Evolutionary conservation across 2,329 filamentous ascomycete species (phyloP).

Genomic region (Alternaria sp.): DNA sequence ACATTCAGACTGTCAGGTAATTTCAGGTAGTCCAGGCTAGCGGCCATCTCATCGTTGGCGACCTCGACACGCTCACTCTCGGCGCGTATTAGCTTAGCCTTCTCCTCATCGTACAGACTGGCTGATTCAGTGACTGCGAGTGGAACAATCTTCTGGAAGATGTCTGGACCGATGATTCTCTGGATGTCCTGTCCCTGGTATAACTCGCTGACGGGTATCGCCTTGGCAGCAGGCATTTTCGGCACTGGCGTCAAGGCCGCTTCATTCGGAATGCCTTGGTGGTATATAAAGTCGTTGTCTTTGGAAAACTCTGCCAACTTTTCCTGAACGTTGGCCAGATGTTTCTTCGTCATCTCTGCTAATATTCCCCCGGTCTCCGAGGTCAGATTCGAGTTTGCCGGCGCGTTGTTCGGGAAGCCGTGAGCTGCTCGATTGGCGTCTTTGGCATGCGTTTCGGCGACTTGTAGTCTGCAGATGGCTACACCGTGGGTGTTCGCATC

Average conservation of each 20-base stretch:
- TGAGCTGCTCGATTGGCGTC: conserved; percentile 80
- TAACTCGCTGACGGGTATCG: conserved; percentile 94
- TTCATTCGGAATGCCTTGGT: conserved; percentile 88
- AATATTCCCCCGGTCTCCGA: conserved; percentile 79
- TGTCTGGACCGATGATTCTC: conserved; percentile 93
- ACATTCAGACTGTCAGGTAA: conserved; percentile 89
- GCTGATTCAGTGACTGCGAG: conserved; percentile 96
- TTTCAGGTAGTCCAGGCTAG: conserved; percentile 91
- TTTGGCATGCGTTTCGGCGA: conserved; percentile 79
- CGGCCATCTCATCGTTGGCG: conserved; percentile 94
- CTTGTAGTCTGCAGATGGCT: conserved; percentile 81
- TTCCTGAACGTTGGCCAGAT: conserved; percentile 80
- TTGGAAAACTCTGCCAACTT: conserved; percentile 79
- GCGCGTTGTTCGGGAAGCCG: conserved; percentile 80
- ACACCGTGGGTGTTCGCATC: conserved; percentile 87
- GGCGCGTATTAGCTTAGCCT: conserved; percentile 91
- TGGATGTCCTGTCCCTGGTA: conserved; percentile 98
- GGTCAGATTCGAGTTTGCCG: conserved; percentile 81
- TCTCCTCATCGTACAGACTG: conserved; percentile 97
- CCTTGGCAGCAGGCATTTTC: conserved; percentile 93
- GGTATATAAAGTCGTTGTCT: conserved; percentile 99
- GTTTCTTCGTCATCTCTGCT: conserved; percentile 83
- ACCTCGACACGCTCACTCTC: conserved; percentile 93
- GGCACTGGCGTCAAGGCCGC: conserved; percentile 81
- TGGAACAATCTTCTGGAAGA: conserved; percentile 96